Evolutionary conservation across 1,284 basidiomycete genomes (phyloP), one percentile per base, ranked within the genome.

Genomic region (Ustilago trichophora): DNA sequence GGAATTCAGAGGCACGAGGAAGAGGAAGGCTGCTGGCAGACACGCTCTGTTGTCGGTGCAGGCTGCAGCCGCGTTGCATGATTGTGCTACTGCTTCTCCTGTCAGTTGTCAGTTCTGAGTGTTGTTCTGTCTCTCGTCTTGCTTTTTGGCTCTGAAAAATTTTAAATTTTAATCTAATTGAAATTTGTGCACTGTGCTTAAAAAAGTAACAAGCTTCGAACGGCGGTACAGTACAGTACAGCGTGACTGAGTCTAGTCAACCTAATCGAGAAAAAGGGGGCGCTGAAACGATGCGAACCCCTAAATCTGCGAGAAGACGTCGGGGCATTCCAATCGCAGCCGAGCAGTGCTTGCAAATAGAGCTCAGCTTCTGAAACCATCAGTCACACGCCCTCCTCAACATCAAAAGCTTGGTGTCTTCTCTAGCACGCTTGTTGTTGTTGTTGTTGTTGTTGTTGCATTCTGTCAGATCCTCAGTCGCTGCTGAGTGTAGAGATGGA

Each of bases 1-100:
- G n/a, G n/a, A n/a, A n/a, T n/a, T n/a, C n/a, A n/a, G n/a, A n/a
- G n/a, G n/a, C n/a, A n/a, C n/a, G n/a, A n/a, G n/a, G n/a, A n/a
- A n/a, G n/a, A n/a, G n/a, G n/a, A n/a, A n/a, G n/a, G n/a, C n/a
- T n/a, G 43, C 43, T 45, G 43, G 43, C 43, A 27, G 13, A 19
- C n/a, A n/a, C n/a, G n/a, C n/a, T n/a, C n/a, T n/a, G 25, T 12
- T 19, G 42, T 19, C 42, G 29, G 37, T 40, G 37, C 37, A 43
- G 13, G 26, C 13, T 55, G 52, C 52, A 42, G 44, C 44, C 43
- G 52, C 51, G 31, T 46, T 27, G 52, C 43, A 41, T 34, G n/a
- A n/a, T n/a, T n/a, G n/a, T n/a, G n/a, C n/a, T n/a, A n/a, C 12
- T 29, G 25, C 34, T 38, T 22, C 16, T 35, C 15, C 21, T 19